Base-by-base conservation (phyloP, 495 filamentous ascomycete species). In the Trichocladium antarcticum region DNA sequence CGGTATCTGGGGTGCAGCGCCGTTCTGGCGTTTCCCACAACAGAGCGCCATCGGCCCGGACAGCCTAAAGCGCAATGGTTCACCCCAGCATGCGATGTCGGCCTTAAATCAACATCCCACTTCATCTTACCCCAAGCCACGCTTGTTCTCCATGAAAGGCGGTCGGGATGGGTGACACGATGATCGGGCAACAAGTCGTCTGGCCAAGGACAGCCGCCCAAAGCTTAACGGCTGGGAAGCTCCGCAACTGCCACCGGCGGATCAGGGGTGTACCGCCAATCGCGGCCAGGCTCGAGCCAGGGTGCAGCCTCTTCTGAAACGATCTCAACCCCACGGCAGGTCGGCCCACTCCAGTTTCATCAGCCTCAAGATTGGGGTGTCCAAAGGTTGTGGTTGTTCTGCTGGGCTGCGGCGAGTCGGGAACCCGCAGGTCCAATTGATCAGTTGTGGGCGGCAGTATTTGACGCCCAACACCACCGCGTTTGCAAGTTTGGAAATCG, bases 241-340 rank as follows among this genome's bases (percentile, higher is more conserved):
- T 46, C 49, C 49, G 49, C 24, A 41, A 19, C 19, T 36, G 42
- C 50, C 31, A 19, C 19, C 42, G 42, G 42, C 31, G 4, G 11
- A 14, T 14, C 34, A 27, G 19, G 41, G 21, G 17, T 20, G 36
- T 19, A 24, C 37, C 37, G 21, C 43, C 50, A 46, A 45, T 45
- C 40, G 40, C 19, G 27, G 17, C 42, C 49, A 29, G 24, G 24
- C 3, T 7, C 14, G 17, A 31, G 16, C 10, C 41, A 38, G 35
- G 0, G 22, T n/a, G n/a, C n/a, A n/a, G n/a, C n/a, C 24, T 27
- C 7, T 16, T 37, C 43, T 37, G 50, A 52, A 52, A 52, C 50
- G 32, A 10, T 15, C 36, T 32, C 45, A 11, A 31, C 31, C 41
- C 34, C 36, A 8, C n/a, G n/a, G n/a, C n/a, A n/a, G n/a, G n/a